These are phyloP conservation scores for Terana coerulea DNA, from an alignment of 768 basidiomycete genomes.

Conservation along the genomic window DNA sequence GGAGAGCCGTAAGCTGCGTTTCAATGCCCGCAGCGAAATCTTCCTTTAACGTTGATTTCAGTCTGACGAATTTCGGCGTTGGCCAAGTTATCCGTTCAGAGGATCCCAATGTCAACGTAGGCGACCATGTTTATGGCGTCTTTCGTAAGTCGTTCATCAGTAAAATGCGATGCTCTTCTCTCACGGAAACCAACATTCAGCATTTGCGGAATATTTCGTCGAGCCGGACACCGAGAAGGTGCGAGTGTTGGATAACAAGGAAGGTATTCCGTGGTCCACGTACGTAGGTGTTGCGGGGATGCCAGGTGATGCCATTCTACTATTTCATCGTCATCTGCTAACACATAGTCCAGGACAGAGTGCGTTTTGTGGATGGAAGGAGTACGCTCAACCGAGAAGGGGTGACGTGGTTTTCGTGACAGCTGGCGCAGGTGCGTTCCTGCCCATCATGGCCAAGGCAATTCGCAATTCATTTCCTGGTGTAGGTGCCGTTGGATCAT, in stretches of 20 bases:
- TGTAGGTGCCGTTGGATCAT: slow-evolving; percentile 56
- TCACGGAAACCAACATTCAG: slow-evolving; percentile 26
- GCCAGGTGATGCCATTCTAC: slow-evolving; percentile 26
- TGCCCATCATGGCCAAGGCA: neutral
- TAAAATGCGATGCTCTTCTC: slow-evolving; percentile 26
- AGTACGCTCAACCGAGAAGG: slow-evolving; percentile 37
- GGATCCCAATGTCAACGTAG: slow-evolving; percentile 16
- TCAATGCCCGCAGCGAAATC: too few species aligned
- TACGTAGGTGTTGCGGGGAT: slow-evolving; percentile 51
- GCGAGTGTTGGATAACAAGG: slow-evolving; percentile 35
- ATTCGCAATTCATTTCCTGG: too few species aligned
- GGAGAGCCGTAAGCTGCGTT: slow-evolving; percentile 28
- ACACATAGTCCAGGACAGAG: slow-evolving; percentile 30
- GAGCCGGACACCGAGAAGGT: slow-evolving; percentile 18
- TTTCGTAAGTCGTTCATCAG: slow-evolving; percentile 27
- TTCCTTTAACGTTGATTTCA: slow-evolving; percentile 30
- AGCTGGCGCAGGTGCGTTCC: slow-evolving; percentile 34
- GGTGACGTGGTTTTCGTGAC: slow-evolving; percentile 50
- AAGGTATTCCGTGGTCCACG: slow-evolving; percentile 43
- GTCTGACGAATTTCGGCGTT: slow-evolving; percentile 22
- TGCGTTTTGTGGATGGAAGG: slow-evolving; percentile 39
- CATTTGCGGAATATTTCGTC: slow-evolving; percentile 40
- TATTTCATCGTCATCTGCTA: too few species aligned
- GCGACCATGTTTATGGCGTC: slow-evolving; percentile 22
- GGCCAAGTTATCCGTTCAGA: slow-evolving; percentile 26